Conservation (phyloP, 495 filamentous ascomycete species). For the Bathelium albidoporum region DNA sequence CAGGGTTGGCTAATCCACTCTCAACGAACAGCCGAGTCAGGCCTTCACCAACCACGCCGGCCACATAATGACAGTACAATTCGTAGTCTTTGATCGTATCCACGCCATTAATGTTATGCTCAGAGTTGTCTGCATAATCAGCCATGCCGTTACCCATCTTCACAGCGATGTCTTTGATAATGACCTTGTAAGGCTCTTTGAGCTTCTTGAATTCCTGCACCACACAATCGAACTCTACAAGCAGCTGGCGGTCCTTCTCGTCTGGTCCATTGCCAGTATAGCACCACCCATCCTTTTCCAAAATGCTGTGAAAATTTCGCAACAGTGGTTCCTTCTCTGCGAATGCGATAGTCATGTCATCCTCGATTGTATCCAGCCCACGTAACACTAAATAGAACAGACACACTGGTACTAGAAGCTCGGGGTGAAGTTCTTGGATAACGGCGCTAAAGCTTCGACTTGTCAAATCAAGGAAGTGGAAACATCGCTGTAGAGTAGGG, state of each 20-base stretch:
- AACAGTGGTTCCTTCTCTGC: conserved; percentile 78
- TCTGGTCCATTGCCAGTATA: conserved; percentile 76
- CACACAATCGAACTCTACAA: conserved; percentile 83
- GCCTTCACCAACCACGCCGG: conserved; percentile 92
- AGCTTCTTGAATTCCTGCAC: conserved; percentile 81
- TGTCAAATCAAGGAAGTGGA: conserved; percentile 74
- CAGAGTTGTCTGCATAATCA: conserved; percentile 77
- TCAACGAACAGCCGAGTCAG: conserved; percentile 85
- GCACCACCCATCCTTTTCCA: conserved; percentile 81
- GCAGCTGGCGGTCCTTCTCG: conserved; percentile 86
- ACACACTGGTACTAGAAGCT: conserved; percentile 77
- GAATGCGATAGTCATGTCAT: conserved; percentile 87
- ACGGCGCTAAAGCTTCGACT: conserved; percentile 89
- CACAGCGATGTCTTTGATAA: conserved; percentile 88
- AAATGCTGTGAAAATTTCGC: conserved; percentile 63
- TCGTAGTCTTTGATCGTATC: conserved; percentile 83
- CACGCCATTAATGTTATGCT: conserved; percentile 65
- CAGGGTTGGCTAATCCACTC: conserved; percentile 76
- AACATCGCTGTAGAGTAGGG: conserved; percentile 64
- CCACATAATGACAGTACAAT: conserved; percentile 93
- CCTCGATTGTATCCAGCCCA: conserved; percentile 91
- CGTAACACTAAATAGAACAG: conserved; percentile 92
- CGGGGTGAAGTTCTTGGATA: conserved; percentile 89
- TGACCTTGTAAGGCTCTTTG: conserved; percentile 69
- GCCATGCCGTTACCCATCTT: conserved; percentile 99